Conservation (phyloP, 2,329 filamentous ascomycete species). For the Aureobasidium sp. region DNA sequence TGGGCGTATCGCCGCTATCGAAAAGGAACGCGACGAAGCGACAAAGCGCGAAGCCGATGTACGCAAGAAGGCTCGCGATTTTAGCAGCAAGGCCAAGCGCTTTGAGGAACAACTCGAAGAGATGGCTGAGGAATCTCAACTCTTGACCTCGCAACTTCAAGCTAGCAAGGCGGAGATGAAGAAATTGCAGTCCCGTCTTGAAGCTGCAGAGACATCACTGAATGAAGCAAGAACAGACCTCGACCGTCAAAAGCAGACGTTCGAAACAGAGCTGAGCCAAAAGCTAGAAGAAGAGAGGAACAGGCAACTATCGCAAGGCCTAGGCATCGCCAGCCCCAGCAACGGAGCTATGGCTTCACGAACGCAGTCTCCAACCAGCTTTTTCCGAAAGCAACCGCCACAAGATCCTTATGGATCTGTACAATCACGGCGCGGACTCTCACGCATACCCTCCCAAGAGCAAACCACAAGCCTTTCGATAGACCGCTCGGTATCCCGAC, state of each 20-base stretch:
- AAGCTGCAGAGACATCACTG: conserved; percentile 58
- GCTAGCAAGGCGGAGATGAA: conserved; percentile 54
- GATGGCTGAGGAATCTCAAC: conserved; percentile 56
- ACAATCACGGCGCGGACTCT: conserved; percentile 20
- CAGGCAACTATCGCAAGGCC: conserved; percentile 25
- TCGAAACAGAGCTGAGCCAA: conserved; percentile 51
- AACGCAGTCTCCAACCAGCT: conserved; percentile 31
- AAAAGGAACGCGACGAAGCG: conserved; percentile 87
- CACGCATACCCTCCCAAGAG: conserved; percentile 11
- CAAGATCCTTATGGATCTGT: conserved; percentile 31
- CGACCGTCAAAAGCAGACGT: conserved; percentile 52
- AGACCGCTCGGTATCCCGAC: conserved; percentile 31
- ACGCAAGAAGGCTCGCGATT: conserved; percentile 80
- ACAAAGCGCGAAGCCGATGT: conserved; percentile 77
- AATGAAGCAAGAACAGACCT: conserved; percentile 51
- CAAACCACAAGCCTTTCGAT: conserved; percentile 17
- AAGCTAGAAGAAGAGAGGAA: conserved; percentile 58
- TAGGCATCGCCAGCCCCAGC: conserved; percentile 20
- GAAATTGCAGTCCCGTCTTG: conserved; percentile 56
- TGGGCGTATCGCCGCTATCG: conserved; percentile 66
- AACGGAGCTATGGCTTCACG: conserved; percentile 24
- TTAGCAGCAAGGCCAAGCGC: conserved; percentile 60
- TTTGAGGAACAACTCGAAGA: conserved; percentile 79
- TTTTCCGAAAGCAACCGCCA: conserved; percentile 34
- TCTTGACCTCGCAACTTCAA: conserved; percentile 57